Conservation (phyloP, 148 eudicot species). For the Selenicereus undatus region DNA sequence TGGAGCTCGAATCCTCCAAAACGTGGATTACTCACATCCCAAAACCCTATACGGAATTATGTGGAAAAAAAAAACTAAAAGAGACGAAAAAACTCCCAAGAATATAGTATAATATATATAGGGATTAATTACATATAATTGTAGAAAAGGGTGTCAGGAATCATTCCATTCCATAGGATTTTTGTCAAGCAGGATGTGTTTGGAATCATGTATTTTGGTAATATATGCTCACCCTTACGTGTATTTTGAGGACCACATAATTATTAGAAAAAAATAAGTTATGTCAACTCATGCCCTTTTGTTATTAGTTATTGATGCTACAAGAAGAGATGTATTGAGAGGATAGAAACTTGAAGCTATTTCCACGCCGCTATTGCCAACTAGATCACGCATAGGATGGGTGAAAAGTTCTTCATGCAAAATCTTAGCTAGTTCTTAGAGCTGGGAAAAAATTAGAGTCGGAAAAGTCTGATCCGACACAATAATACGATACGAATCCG, state of each 20-base stretch:
- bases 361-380: background rate
- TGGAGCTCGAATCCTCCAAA: too few relatives aligned
- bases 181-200: background rate
- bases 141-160: background rate
- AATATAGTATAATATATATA: too few relatives aligned
- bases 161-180: background rate
- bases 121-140: too few relatives aligned
- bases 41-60: too few relatives aligned
- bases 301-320: background rate
- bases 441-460: too few relatives aligned
- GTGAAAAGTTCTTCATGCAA: background rate
- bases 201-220: background rate
- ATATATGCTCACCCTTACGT: too few relatives aligned
- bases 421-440: background rate
- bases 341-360: background rate
- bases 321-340: background rate
- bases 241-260: background rate
- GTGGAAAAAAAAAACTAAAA: too few relatives aligned
- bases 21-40: too few relatives aligned
- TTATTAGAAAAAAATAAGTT: background rate
- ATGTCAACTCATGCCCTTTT: background rate
- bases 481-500: too few relatives aligned
- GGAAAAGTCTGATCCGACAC: too few relatives aligned
- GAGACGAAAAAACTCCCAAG: too few relatives aligned
- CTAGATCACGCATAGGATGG: slow-evolving; percentile 3